Percentiles rank a stretch among this genome's conserved stretches.
phyloP scores from a whole-genome alignment of 225 moss, liverwort and hornwort genomes.

The Polytrichum formosum region DNA sequence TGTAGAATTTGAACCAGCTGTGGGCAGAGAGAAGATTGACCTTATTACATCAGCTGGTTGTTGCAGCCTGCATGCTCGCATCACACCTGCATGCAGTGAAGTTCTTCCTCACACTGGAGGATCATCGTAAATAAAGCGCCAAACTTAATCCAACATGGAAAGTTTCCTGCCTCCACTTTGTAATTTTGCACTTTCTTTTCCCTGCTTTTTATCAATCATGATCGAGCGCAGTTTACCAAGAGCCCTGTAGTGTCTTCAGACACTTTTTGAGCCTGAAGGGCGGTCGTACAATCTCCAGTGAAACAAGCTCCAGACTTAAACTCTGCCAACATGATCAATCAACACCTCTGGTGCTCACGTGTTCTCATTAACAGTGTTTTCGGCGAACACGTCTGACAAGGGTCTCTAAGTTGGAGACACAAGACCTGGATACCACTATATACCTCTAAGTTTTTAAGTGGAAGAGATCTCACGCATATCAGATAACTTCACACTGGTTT shows the following conservation, averaged over 20 bases:
- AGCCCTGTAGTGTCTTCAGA: slow-evolving; percentile 2
- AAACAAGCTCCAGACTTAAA: not conserved
- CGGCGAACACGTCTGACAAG: not conserved
- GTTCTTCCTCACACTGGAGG: too few species aligned
- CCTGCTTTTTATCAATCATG: too few species aligned
- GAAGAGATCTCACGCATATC: not conserved
- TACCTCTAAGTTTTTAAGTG: not conserved
- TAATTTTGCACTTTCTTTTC: too few species aligned
- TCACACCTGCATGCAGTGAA: too few species aligned
- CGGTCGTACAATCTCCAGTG: not conserved
- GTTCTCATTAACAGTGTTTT: not conserved
- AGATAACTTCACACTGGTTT: not conserved
- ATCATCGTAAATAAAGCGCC: too few species aligned
- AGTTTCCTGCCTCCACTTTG: too few species aligned
- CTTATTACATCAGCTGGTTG: too few species aligned
- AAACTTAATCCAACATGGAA: too few species aligned
- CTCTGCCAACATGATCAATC: not conserved
- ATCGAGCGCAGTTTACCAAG: not conserved
- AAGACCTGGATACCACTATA: slow-evolving; percentile 7
- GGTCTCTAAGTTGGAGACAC: slow-evolving; percentile 15
- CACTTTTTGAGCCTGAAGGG: not conserved
- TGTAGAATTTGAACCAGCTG: too few species aligned
- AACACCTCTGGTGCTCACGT: not conserved
- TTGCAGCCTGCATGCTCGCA: too few species aligned
- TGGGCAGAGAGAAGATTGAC: too few species aligned